Evolutionary conservation across 164 flowering plant genomes (phyloP), one percentile per base, ranked within the genome.

Genomic region (Cinnamomum chago): DNA sequence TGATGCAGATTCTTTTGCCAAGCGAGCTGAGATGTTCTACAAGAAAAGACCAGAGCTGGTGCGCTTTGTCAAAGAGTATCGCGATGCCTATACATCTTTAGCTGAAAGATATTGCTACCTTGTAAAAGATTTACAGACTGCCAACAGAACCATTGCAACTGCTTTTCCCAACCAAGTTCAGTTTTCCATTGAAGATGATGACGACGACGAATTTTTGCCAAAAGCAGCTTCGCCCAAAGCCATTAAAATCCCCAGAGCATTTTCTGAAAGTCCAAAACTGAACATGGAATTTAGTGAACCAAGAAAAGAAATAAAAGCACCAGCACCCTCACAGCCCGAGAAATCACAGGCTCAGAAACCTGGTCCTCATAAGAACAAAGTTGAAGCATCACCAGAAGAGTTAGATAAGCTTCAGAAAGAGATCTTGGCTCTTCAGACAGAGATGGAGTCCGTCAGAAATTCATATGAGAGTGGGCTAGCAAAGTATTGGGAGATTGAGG

Each of bases 1-100:
- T 28, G 93, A 90, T 75, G 97, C 92, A 13, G 98, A 94, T 77
- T 81, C 98, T 18, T 94, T 94, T 74, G 88, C 89, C 14, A 80
- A 84, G 78, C 81, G 95, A 73, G 96, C 95, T 15, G 96, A 94
- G 81, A 90, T 89, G 92, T 94, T 87, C 78, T 94, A 86, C 80
- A 85, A 76, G 73, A 89, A 83, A 80, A 88, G 97, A 79, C 98
- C 98, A 11, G 98, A 94, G 78, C 80, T 94, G 14, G 73, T 91
- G 17, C 82, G 68, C 72, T 83, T 83, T 58, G 92, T 94, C 23
- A 93, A 92, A 81, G 97, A 94, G 68, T 76, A 87, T n/a, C 91
- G 79, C 70, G 74, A 89, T 14, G 86, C 91, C 11, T 91, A 92
- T 82, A 70, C 97, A 72, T 92, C 95, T 20, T 85, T 94, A 55